phyloP scores from a whole-genome alignment of 1,139 yeast genomes.

The Candida freyschussii region DNA sequence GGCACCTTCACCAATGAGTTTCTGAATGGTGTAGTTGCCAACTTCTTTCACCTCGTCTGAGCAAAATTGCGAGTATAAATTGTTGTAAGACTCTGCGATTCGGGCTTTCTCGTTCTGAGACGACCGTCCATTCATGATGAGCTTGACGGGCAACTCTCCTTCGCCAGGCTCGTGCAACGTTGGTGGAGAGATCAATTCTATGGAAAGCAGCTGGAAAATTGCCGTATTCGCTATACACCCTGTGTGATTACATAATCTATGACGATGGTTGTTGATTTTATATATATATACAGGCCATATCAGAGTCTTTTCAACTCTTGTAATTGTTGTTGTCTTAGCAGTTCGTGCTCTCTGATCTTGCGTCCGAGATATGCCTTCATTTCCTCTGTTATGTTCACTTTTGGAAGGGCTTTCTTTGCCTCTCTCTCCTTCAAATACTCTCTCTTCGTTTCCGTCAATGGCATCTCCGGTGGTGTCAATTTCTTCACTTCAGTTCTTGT shows the following conservation, averaged over 20 bases:
- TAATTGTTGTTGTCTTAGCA: conserved; percentile 30
- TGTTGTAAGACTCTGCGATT: conserved; percentile 59
- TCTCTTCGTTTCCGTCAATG: conserved; percentile 59
- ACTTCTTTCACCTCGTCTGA: conserved; percentile 52
- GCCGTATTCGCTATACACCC: too few relatives aligned
- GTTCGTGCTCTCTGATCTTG: conserved; percentile 50
- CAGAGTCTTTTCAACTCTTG: conserved; percentile 14
- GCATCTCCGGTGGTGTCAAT: conserved; percentile 73
- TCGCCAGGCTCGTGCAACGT: too few relatives aligned
- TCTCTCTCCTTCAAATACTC: conserved; percentile 47
- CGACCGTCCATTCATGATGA: conserved; percentile 12
- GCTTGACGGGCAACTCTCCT: too few relatives aligned
- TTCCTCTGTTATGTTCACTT: conserved; percentile 56
- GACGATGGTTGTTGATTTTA: too few relatives aligned
- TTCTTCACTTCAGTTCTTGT: conserved; percentile 58
- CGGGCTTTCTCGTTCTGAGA: conserved; percentile 24
- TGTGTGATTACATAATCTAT: too few relatives aligned
- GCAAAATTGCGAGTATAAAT: conserved; percentile 52
- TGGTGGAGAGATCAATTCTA: too few relatives aligned
- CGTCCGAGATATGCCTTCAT: conserved; percentile 67
- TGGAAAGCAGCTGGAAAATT: too few relatives aligned
- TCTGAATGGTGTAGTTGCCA: conserved; percentile 69
- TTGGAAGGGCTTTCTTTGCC: conserved; percentile 41
- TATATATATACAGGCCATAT: too few relatives aligned
- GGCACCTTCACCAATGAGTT: conserved; percentile 83